Percentiles rank a stretch among this genome's conserved stretches.
Evolutionary conservation across 169 alveolate genomes (phyloP).

Genomic region (Eimeria brunetti): DNA sequence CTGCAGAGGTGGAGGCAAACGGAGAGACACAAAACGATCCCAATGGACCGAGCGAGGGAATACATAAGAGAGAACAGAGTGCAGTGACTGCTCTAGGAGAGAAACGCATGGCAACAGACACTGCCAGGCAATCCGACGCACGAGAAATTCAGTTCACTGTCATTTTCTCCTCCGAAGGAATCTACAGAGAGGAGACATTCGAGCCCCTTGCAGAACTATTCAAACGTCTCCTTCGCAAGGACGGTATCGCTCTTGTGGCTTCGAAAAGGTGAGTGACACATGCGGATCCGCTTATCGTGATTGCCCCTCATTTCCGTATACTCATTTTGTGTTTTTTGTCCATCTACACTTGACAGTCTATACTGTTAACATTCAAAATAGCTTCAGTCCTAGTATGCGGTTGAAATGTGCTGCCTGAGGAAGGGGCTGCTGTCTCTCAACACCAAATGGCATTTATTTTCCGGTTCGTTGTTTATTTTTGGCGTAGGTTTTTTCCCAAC

Average conservation of each 20-base stretch:
- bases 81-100: background rate
- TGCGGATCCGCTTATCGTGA: background rate
- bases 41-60: background rate
- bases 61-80: background rate
- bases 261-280: constrained; percentile 29
- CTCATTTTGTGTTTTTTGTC: background rate
- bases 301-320: background rate
- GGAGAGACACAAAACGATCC: background rate
- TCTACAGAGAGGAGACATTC: constrained; percentile 48
- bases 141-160: background rate
- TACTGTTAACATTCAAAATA: background rate
- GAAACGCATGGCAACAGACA: background rate
- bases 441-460: background rate
- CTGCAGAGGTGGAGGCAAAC: background rate
- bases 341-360: background rate
- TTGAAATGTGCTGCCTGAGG: background rate
- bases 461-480: background rate
- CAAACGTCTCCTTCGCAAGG: background rate
- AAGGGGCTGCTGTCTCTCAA: background rate
- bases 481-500: background rate
- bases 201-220: constrained; percentile 28
- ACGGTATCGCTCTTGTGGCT: constrained; percentile 58
- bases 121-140: background rate
- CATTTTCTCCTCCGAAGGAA: constrained; percentile 53
- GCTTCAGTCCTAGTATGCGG: background rate